These are phyloP conservation scores for Raphanus raphanistrum DNA, from an alignment of 345 rosid species.

Conservation along the genomic window DNA sequence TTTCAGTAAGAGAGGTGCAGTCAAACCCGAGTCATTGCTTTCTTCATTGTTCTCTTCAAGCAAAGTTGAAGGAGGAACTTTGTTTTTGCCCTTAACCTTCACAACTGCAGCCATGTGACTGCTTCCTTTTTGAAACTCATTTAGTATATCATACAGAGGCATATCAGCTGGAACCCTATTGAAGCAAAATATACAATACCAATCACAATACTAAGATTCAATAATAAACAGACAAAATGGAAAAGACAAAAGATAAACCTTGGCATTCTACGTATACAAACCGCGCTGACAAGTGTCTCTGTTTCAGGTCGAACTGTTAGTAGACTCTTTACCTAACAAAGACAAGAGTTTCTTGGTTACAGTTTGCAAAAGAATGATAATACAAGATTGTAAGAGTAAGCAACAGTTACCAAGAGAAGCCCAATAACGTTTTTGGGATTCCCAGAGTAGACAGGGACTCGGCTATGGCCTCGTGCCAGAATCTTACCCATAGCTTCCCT, in stretches of 20 bases:
- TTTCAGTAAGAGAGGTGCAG: constrained; percentile 64
- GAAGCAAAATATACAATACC: neutral
- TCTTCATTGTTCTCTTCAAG: constrained; percentile 53
- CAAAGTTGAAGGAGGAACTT: constrained; percentile 43
- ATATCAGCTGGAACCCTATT: constrained; percentile 94
- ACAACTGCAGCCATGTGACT: constrained; percentile 99
- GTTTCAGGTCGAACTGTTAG: constrained; percentile 99
- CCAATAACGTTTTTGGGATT: constrained; percentile 90
- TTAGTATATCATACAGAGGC: constrained; percentile 93
- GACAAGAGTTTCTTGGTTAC: neutral
- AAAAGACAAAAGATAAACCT: constrained; percentile 46
- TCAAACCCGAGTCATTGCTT: constrained; percentile 52
- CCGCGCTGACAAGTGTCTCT: constrained; percentile 95
- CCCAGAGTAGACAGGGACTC: constrained; percentile 94
- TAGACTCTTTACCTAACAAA: constrained; percentile 82
- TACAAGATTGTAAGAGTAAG: neutral
- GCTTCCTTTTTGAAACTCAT: constrained; percentile 98
- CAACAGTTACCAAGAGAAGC: constrained; percentile 71
- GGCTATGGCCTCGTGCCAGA: constrained; percentile 94
- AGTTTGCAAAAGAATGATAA: neutral
- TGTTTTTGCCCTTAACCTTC: constrained; percentile 66
- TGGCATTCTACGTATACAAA: constrained; percentile 91
- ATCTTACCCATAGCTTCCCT: constrained; percentile 99
- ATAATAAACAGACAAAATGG: neutral
- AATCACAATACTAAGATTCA: neutral